Evolutionary conservation across 2,329 filamentous ascomycete species (phyloP).

Genomic region (Spiromastix sp.): DNA sequence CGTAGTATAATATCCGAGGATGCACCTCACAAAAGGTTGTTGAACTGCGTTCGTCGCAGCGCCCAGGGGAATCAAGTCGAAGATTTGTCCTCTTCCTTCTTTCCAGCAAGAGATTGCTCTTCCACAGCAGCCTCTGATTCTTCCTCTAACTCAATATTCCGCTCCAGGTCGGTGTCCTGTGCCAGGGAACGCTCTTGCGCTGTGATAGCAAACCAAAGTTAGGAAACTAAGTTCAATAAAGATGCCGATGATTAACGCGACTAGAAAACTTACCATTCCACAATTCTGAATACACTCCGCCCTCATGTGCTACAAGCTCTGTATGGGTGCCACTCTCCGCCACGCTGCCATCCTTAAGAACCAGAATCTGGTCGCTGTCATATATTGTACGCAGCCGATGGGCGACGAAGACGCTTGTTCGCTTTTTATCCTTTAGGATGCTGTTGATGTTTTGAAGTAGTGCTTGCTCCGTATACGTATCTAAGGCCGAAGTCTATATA

Average conservation of each 20-base stretch:
- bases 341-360: constrained; percentile 73
- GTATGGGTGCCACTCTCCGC: constrained; percentile 82
- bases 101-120: constrained; percentile 7
- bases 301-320: constrained; percentile 61
- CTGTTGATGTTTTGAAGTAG: constrained; percentile 87
- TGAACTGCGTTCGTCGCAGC: neutral
- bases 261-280: constrained; percentile 64
- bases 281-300: constrained; percentile 75
- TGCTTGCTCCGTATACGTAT: constrained; percentile 87
- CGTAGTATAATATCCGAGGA: no score
- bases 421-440: constrained; percentile 74
- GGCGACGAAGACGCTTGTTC: constrained; percentile 91
- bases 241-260: constrained; percentile 1
- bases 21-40: no score
- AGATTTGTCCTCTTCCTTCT: neutral
- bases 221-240: no score
- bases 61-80: neutral
- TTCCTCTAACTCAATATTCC: constrained; percentile 28
- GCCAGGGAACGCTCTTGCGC: constrained; percentile 51
- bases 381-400: constrained; percentile 88
- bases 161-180: constrained; percentile 30
- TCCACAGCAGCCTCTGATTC: constrained; percentile 16
- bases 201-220: no score
- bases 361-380: constrained; percentile 87
- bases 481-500: constrained; percentile 64